Conservation (phyloP, 305 asterid species). For the Solanum hybrid region DNA sequence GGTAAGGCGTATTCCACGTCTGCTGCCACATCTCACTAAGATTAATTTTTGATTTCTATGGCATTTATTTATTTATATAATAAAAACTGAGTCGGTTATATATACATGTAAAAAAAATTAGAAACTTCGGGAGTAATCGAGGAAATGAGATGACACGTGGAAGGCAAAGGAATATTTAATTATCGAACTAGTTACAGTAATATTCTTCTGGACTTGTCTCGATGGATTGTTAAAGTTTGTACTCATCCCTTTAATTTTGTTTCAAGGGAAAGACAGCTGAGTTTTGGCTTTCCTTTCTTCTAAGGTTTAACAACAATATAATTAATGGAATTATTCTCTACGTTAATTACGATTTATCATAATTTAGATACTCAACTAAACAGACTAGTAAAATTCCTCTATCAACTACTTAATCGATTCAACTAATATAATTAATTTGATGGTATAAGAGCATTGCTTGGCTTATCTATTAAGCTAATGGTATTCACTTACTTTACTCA, state of each 20-base stretch:
- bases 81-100: neutral
- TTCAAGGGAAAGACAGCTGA: neutral
- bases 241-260: neutral
- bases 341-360: neutral
- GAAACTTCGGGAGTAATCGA: neutral
- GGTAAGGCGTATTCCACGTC: slow-evolving; percentile 27
- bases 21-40: neutral
- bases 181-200: neutral
- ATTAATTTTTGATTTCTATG: neutral
- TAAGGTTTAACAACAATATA: neutral
- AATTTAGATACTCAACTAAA: neutral
- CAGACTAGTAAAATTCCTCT: neutral
- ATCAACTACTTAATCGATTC: neutral
- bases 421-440: neutral
- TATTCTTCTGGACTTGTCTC: neutral
- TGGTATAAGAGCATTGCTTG: neutral
- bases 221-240: neutral
- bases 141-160: neutral
- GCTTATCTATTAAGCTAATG: neutral
- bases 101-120: neutral
- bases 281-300: neutral
- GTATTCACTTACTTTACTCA: neutral
- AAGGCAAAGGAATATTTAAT: neutral
- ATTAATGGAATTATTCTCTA: neutral
- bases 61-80: neutral